phyloP scores from a whole-genome alignment of 257 asterid species.

The Penstemon eatonii region DNA sequence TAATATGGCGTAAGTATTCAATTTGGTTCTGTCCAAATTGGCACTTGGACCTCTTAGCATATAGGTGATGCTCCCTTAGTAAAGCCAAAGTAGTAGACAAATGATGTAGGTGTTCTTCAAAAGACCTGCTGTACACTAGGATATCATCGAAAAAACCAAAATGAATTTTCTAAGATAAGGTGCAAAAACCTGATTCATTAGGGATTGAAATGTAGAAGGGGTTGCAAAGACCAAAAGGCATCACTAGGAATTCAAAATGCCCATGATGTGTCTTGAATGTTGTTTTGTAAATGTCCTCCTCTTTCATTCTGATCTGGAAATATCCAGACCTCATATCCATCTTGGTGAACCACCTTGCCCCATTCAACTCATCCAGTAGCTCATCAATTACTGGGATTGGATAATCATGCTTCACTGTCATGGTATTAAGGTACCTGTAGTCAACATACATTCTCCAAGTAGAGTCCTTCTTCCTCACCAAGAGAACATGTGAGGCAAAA shows the following conservation, averaged over 20 bases:
- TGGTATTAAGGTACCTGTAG: neutral
- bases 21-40: neutral
- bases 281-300: too few relatives aligned
- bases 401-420: slow-evolving; percentile 13
- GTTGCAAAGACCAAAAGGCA: too few relatives aligned
- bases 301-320: slow-evolving; percentile 10
- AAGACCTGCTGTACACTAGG: neutral
- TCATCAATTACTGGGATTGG: slow-evolving; percentile 21
- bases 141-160: slow-evolving; percentile 16
- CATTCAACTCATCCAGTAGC: neutral
- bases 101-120: neutral
- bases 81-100: neutral
- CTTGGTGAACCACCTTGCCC: too few relatives aligned
- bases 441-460: neutral
- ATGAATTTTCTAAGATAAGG: neutral
- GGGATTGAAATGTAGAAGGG: too few relatives aligned
- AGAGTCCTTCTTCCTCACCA: slow-evolving; percentile 11
- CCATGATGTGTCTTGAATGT: too few relatives aligned
- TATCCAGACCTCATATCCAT: slow-evolving; percentile 15
- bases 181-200: too few relatives aligned
- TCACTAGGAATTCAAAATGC: too few relatives aligned
- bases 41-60: neutral
- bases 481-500: neutral
- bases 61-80: neutral
- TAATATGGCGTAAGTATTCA: slow-evolving; percentile 1